Conservation (phyloP, 257 asterid genomes). For the Coffea eugenioides region DNA sequence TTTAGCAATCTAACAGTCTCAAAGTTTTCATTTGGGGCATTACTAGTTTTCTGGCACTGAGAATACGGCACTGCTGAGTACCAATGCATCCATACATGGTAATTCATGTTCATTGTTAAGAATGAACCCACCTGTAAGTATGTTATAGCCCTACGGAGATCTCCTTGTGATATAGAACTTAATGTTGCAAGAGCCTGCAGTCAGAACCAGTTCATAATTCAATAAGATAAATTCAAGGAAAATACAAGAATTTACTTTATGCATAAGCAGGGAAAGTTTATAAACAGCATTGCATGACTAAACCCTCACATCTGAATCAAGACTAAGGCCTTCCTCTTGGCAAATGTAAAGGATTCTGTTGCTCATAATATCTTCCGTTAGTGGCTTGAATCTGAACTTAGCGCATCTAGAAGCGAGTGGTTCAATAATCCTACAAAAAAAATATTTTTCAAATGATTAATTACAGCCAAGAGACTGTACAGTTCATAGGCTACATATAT, state of each 20-base stretch:
- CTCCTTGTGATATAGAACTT: conserved; percentile 93
- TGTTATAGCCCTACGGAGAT: conserved; percentile 90
- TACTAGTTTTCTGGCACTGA: neutral
- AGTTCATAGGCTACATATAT: neutral
- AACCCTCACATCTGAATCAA: conserved; percentile 79
- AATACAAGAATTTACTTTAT: conserved; percentile 4
- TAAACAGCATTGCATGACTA: conserved; percentile 22
- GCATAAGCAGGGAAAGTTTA: conserved; percentile 14
- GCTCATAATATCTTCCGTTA: conserved; percentile 82
- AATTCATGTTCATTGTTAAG: conserved; percentile 7
- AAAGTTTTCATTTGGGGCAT: neutral
- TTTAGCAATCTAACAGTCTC: neutral
- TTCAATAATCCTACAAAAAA: conserved; percentile 70
- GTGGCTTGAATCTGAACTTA: conserved; percentile 95
- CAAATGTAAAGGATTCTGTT: conserved; percentile 75
- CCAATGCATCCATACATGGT: neutral
- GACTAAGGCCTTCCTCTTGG: conserved; percentile 78
- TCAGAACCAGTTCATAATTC: conserved; percentile 1
- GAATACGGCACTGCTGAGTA: neutral
- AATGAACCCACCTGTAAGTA: conserved; percentile 74
- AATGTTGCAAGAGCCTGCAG: conserved; percentile 82
- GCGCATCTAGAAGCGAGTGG: conserved; percentile 99
- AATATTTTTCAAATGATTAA: conserved; percentile 7
- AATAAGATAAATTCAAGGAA: conserved; percentile 2
- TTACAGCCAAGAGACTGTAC: too few species aligned